Evolutionary conservation across 371 early-diverging fungal genomes (phyloP).

Genomic region (Phascolomyces articulosus): DNA sequence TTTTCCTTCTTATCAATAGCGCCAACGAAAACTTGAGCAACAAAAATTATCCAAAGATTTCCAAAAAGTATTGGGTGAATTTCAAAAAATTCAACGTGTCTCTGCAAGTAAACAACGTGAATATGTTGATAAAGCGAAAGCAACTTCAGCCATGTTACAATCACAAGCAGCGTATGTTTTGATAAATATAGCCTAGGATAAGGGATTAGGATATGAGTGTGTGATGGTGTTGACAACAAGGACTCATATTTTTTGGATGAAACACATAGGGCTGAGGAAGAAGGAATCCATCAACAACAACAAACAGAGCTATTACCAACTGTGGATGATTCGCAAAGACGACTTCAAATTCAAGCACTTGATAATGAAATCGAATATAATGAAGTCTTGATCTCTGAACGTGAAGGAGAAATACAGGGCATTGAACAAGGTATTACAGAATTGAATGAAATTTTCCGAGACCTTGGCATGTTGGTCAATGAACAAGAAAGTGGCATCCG

Average conservation of each 20-base stretch:
- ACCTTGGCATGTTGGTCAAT: conserved; percentile 93
- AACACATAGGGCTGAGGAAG: conserved; percentile 41
- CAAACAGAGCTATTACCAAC: conserved; percentile 58
- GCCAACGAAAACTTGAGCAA: conserved; percentile 78
- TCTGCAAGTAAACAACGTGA: conserved; percentile 89
- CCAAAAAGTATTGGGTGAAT: conserved; percentile 85
- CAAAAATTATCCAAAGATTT: conserved; percentile 91
- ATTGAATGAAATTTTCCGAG: conserved; percentile 95
- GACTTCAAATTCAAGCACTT: conserved; percentile 73
- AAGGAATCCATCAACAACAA: conserved; percentile 33
- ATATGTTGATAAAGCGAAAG: conserved; percentile 76
- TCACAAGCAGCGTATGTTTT: conserved; percentile 36
- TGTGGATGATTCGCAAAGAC: conserved; percentile 64
- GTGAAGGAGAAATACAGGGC: conserved; percentile 90
- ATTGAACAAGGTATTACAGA: conserved; percentile 93
- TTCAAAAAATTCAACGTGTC: conserved; percentile 82
- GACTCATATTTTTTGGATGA: too few relatives aligned
- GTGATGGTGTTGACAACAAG: too few relatives aligned
- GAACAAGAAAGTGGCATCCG: conserved; percentile 94
- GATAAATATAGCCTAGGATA: too few relatives aligned
- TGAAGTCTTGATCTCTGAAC: conserved; percentile 88
- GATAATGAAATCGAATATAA: conserved; percentile 94
- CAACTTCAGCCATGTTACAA: conserved; percentile 45
- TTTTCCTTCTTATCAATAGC: conserved; percentile 28
- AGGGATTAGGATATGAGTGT: too few relatives aligned